Evolutionary conservation across 1,284 basidiomycete genomes (phyloP).

Genomic region (Volvariella surrecta): DNA sequence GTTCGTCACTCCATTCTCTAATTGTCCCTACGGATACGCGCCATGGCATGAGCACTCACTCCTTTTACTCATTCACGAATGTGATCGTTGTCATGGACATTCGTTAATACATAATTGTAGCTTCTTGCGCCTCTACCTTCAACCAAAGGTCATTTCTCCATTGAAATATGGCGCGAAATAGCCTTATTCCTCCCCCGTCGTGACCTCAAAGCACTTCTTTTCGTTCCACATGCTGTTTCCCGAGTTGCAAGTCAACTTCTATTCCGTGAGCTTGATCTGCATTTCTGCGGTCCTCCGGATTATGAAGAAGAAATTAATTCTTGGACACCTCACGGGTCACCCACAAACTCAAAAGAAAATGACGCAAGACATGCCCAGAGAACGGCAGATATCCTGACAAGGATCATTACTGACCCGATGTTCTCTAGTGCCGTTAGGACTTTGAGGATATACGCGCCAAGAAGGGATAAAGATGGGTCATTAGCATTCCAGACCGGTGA

Average conservation of each 20-base stretch:
- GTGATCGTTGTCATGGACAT: no score
- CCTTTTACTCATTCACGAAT: no score
- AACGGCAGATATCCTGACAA: slow-evolving; percentile 63
- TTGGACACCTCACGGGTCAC: slow-evolving; percentile 12
- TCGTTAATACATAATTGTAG: no score
- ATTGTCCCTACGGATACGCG: slow-evolving; percentile 2
- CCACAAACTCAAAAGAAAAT: slow-evolving; percentile 16
- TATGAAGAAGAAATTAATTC: slow-evolving; percentile 23
- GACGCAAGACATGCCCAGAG: slow-evolving; percentile 49
- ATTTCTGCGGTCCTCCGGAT: slow-evolving; percentile 32
- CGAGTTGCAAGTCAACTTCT: slow-evolving; percentile 59
- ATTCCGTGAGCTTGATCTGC: slow-evolving; percentile 54
- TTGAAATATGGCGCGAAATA: slow-evolving; percentile 66
- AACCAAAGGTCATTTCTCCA: slow-evolving; percentile 42
- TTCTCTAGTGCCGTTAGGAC: slow-evolving; percentile 53
- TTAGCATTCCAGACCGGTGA: slow-evolving; percentile 59
- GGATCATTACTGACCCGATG: slow-evolving; percentile 49
- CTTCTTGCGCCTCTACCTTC: slow-evolving; percentile 23
- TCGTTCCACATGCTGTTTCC: slow-evolving; percentile 57
- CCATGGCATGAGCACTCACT: slow-evolving; percentile 3
- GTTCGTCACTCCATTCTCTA: slow-evolving; percentile 16
- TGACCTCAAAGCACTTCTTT: slow-evolving; percentile 58
- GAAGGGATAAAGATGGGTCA: slow-evolving; percentile 35
- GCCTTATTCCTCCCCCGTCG: slow-evolving; percentile 50
- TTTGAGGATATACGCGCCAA: slow-evolving; percentile 47